Base-by-base conservation (phyloP, 176 grass and related monocot genomes). In the Ensete ventricosum region DNA sequence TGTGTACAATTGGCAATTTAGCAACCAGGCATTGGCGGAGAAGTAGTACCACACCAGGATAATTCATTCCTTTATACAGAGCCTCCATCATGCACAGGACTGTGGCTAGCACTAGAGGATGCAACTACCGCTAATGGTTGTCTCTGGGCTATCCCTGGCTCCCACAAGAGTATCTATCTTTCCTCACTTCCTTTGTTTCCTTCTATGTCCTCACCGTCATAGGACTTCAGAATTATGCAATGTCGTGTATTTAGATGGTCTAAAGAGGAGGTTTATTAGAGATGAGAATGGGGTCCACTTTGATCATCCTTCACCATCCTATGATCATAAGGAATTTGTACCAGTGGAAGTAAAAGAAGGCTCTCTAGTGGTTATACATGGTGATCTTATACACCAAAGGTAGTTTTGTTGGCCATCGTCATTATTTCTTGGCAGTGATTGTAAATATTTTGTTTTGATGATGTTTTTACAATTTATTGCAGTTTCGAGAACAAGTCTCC, bases 11-110 rank as follows among this genome's bases (percentile, higher is more conserved):
- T 76, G 60, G 29, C 50, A 66, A 52, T 74, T 67, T 68, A 98
- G 94, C 94, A 98, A 98, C 90, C 94, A n/a, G 88, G 88, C 60
- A 98, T 98, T 85, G 94, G 94, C 78, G 94, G 94, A 55, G 94
- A 93, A 84, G 94, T 91, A 69, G 89, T 93, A 76, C 90, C 94
- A 1, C 94, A 98, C 86, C 94, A 98, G 73, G 94, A 98, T 79
- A 98, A 83, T 66, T 90, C 88, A 29, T 98, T 98, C 78, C 84
- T 98, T 20, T 88, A 84, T 77, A 98, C 94, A 2, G 88, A 93
- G 34, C 94, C 94, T 66, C 53, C 53, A 51, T 87, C 90, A 26
- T 98, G 94, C 75, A 93, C 86, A 50, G 90, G 94, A n/a, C 60
- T 98, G 83, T 98, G 94, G 94, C 84, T 98, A 67, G 94, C 94